These are phyloP conservation scores for Raffaelea ambrosiae DNA, from an alignment of 2,329 filamentous ascomycete genomes.

Conservation along the genomic window DNA sequence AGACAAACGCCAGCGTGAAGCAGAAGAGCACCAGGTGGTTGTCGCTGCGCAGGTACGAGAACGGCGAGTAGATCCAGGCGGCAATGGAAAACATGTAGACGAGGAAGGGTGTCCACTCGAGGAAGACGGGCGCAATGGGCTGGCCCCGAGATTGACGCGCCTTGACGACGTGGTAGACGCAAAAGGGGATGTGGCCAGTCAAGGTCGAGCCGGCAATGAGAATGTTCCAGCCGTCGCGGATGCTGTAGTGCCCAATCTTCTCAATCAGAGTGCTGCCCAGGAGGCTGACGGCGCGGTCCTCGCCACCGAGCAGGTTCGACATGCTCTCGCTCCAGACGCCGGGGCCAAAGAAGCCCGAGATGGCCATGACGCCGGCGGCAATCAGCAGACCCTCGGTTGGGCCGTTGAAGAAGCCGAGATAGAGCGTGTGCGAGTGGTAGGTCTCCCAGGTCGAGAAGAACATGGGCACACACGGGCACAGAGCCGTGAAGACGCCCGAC, in stretches of 20 bases:
- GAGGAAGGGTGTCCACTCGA: conserved; percentile 89
- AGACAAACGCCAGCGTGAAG: conserved; percentile 90
- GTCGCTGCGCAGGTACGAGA: conserved; percentile 70
- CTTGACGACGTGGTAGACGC: conserved; percentile 74
- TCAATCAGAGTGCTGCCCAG: conserved; percentile 42
- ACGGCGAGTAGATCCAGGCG: conserved; percentile 82
- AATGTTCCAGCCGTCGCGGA: conserved; percentile 82
- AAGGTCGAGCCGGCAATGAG: conserved; percentile 59
- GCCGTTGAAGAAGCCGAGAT: conserved; percentile 93
- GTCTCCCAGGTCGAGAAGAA: conserved; percentile 99
- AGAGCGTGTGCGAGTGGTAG: conserved; percentile 95
- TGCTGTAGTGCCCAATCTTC: conserved; percentile 60
- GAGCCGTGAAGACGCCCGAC: conserved; percentile 81
- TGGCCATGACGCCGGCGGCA: conserved; percentile 75
- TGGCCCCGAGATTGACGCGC: conserved; percentile 65
- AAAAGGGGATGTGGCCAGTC: conserved; percentile 74
- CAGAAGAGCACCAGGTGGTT: conserved; percentile 92
- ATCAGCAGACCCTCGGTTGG: conserved; percentile 93
- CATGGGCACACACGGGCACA: conserved; percentile 91
- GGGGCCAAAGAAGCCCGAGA: conserved; percentile 82
- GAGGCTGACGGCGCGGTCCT: conserved; percentile 13
- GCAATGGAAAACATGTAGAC: conserved; percentile 68
- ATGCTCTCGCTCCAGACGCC: conserved; percentile 77
- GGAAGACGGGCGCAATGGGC: conserved; percentile 72
- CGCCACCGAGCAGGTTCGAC: conserved; percentile 55